Conservation (phyloP, 108 stramenopile genomes). For the Nitzschia sp. region DNA sequence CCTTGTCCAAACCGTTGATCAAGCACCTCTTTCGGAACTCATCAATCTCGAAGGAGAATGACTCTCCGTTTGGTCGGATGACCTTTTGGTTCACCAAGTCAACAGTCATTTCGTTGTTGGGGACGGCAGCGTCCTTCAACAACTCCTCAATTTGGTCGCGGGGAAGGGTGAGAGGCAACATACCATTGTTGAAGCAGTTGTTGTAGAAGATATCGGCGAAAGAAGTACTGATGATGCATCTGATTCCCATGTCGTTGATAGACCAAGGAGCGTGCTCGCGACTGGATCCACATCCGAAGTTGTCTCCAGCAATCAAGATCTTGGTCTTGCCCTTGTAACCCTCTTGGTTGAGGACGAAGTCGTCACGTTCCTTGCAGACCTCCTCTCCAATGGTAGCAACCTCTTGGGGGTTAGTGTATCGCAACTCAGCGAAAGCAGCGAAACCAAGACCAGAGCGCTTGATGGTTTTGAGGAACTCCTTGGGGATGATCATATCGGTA, state of each 20-base stretch:
- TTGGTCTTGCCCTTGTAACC: constrained; percentile 68
- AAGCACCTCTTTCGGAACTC: constrained; percentile 88
- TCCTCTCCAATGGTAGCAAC: constrained; percentile 84
- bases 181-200: constrained; percentile 97
- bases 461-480: constrained; percentile 95
- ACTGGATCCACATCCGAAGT: constrained; percentile 90
- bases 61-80: constrained; percentile 76
- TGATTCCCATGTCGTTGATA: constrained; percentile 90
- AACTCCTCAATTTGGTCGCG: constrained; percentile 74
- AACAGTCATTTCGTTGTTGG: constrained; percentile 79
- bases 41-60: constrained; percentile 85
- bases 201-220: constrained; percentile 97
- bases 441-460: constrained; percentile 90
- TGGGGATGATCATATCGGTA: constrained; percentile 97
- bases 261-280: constrained; percentile 96
- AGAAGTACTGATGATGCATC: constrained; percentile 86
- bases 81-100: constrained; percentile 89
- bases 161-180: constrained; percentile 84
- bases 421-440: constrained; percentile 89
- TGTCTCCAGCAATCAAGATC: constrained; percentile 90
- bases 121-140: constrained; percentile 65
- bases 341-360: constrained; percentile 87
- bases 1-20: constrained; percentile 91
- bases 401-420: constrained; percentile 86
- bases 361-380: constrained; percentile 62